Evolutionary conservation across 2,329 filamentous ascomycete species (phyloP), one percentile per base, ranked within the genome.

Genomic region (Botrytis deweyae): DNA sequence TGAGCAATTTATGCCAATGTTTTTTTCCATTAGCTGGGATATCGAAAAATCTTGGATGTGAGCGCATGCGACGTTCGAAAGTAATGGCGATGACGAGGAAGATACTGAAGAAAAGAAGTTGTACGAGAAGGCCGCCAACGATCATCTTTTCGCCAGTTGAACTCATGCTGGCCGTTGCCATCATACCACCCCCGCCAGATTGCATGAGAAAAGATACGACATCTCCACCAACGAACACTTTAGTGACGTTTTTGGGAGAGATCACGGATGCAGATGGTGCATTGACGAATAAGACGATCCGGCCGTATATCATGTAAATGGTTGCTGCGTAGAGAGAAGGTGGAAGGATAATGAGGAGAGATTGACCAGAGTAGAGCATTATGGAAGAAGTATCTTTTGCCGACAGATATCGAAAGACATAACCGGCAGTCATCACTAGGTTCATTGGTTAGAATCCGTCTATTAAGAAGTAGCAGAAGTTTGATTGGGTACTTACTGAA

Each of bases 221-320:
- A 75, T 90, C 88, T 44, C 88, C 87, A 16, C 79, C 71, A 5
- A 90, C 87, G 74, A 90, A 90, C 65, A 87, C 82, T 71, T 85
- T 86, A 9, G 88, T 89, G 10, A 89, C 80, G 81, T 85, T 85
- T 14, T 74, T 80, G 0, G 81, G 79, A 0, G 81, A 79, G 69
- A 86, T 81, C 29, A 85, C 76, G 0, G 84, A 83, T 40, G 76
- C 72, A 8, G 68, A 46, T 12, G 74, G 73, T 42, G 64, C 58
- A 42, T 76, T 72, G n/a, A 78, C 76, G 38, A 76, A 74, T 29
- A 78, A 46, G 16, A 79, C 77, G 46, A 80, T 77, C 9, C 78
- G 77, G 44, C 78, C 79, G 63, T 79, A 78, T 38, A 77, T 77
- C 80, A 81, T 81, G 74, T 81, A 79, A 29, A 81, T 79, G 1